Evolutionary conservation across 306 rosid genomes (phyloP).

Genomic region (Castanea sativa): DNA sequence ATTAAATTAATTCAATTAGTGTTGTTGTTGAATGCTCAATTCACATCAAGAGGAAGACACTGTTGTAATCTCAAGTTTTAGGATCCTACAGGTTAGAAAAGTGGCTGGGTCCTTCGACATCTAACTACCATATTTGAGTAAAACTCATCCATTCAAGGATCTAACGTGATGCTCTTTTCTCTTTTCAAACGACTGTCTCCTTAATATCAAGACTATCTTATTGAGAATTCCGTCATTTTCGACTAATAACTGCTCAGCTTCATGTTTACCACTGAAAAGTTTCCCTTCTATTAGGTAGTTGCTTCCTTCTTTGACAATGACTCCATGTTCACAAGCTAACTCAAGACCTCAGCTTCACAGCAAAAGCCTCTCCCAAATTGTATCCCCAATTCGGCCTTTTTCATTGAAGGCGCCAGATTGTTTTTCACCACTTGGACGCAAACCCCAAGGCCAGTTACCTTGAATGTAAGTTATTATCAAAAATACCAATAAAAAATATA

Average conservation of each 20-base stretch:
- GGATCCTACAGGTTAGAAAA: neutral
- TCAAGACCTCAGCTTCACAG: conserved; percentile 68
- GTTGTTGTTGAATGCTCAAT: neutral
- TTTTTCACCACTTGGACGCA: conserved; percentile 70
- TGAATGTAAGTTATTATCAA: conserved; percentile 18
- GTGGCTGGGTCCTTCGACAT: conserved; percentile 11
- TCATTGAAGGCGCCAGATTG: conserved; percentile 67
- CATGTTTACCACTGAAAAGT: conserved; percentile 40
- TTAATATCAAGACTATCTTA: conserved; percentile 45
- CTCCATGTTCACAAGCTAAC: conserved; percentile 71
- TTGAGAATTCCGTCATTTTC: conserved; percentile 39
- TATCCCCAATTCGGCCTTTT: conserved; percentile 60
- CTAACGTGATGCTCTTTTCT: neutral
- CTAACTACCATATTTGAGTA: neutral
- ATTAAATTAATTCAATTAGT: neutral
- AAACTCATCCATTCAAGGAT: conserved; percentile 5
- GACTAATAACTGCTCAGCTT: conserved; percentile 48
- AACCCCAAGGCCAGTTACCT: conserved; percentile 66
- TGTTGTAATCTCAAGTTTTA: neutral
- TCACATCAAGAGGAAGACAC: neutral
- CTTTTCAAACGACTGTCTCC: conserved; percentile 42
- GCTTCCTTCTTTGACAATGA: conserved; percentile 48
- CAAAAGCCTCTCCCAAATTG: conserved; percentile 73
- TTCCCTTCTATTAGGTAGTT: conserved; percentile 52
- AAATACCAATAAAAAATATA: conserved; percentile 3